phyloP scores from a whole-genome alignment of 1,139 yeast genomes.

The Suzukiozyma palmioleophila region DNA sequence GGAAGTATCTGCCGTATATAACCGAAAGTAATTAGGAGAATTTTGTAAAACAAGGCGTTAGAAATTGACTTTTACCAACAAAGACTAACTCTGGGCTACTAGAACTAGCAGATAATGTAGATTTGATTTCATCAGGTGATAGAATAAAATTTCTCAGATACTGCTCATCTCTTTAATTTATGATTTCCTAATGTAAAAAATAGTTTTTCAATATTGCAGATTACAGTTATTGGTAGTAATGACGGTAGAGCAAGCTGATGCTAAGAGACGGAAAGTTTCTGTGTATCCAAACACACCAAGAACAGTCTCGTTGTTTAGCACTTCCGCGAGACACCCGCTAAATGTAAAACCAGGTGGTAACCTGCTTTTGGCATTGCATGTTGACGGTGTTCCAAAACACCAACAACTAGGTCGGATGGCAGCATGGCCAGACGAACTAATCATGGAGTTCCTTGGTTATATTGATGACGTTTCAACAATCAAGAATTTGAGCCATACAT shows the following conservation, averaged over 20 bases:
- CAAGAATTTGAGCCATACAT: constrained; percentile 48
- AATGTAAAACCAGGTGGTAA: constrained; percentile 77
- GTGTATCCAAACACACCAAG: constrained; percentile 15
- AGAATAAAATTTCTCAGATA: too few relatives aligned
- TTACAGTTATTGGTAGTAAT: not conserved
- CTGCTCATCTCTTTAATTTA: too few relatives aligned
- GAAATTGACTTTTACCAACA: too few relatives aligned
- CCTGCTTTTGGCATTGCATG: constrained; percentile 24
- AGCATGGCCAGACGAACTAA: constrained; percentile 54
- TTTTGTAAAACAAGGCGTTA: too few relatives aligned
- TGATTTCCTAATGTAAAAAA: too few relatives aligned
- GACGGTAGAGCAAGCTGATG: constrained; percentile 3
- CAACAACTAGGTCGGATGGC: constrained; percentile 52
- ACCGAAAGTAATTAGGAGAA: not conserved
- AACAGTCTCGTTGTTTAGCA: constrained; percentile 17
- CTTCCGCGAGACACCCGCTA: constrained; percentile 55
- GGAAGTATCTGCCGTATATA: not conserved
- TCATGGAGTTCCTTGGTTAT: constrained; percentile 43
- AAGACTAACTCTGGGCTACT: too few relatives aligned
- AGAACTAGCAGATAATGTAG: too few relatives aligned
- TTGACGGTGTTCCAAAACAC: constrained; percentile 20
- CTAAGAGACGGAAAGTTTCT: constrained; percentile 12
- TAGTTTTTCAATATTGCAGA: not conserved
- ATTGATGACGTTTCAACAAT: constrained; percentile 45
- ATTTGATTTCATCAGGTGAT: too few relatives aligned